Evolutionary conservation across 768 basidiomycete species (phyloP).

Genomic region (Boletus patriciae): DNA sequence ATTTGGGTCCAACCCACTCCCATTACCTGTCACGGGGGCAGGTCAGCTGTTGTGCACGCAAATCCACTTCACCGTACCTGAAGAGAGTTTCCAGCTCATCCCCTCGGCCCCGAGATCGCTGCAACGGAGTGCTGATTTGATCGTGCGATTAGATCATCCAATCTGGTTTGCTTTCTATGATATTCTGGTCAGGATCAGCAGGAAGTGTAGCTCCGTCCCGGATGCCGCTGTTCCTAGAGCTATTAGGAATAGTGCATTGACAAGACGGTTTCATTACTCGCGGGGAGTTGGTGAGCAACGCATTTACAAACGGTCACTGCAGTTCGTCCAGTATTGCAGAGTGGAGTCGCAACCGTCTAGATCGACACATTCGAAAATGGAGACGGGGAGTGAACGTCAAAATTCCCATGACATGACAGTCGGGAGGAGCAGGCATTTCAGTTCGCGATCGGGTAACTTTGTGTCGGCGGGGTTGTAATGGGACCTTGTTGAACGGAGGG

Average conservation of each 20-base stretch:
- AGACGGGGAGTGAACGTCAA: neutral
- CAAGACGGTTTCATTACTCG: neutral
- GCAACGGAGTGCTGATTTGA: neutral
- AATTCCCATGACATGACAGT: neutral
- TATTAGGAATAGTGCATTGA: neutral
- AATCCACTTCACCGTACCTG: conserved; percentile 9
- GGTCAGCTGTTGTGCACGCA: neutral
- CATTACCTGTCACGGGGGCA: neutral
- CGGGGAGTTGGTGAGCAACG: neutral
- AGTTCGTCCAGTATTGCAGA: neutral
- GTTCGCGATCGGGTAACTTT: neutral
- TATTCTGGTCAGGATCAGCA: neutral
- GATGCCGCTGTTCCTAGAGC: neutral
- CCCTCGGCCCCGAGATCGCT: neutral
- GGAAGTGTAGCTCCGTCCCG: neutral
- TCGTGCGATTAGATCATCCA: neutral
- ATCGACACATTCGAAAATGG: neutral
- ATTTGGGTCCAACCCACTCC: neutral
- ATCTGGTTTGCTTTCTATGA: neutral
- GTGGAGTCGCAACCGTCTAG: neutral
- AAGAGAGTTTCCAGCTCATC: conserved; percentile 8
- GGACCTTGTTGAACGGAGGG: neutral
- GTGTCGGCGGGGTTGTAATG: neutral
- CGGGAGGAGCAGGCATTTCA: neutral
- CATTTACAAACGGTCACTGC: neutral